Evolutionary conservation across 2,329 filamentous ascomycete genomes (phyloP).

Genomic region (Colletotrichum acutatum): DNA sequence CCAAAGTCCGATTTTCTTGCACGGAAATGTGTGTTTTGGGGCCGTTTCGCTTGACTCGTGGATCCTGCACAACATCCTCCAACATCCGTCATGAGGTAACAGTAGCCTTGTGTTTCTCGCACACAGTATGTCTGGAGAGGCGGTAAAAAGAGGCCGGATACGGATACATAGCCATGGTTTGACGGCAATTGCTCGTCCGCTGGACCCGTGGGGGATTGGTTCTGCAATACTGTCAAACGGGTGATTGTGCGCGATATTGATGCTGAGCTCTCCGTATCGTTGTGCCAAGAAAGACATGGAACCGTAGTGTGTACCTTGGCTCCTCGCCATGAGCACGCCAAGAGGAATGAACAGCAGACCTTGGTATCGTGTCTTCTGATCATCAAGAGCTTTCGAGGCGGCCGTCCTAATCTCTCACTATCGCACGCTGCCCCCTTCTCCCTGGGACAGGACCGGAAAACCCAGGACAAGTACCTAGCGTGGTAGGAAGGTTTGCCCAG

Average conservation of each 20-base stretch:
- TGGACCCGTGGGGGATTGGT: background rate
- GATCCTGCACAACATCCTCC: constrained; percentile 47
- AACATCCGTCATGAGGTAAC: constrained; percentile 19
- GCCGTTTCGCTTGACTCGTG: constrained; percentile 48
- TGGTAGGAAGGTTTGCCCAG: constrained; percentile 21
- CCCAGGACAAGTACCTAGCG: background rate
- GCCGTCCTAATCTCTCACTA: background rate
- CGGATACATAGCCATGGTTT: background rate
- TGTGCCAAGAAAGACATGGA: constrained; percentile 24
- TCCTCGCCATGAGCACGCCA: background rate
- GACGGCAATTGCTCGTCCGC: background rate
- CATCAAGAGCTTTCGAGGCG: constrained; percentile 1
- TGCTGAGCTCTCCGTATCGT: constrained; percentile 1
- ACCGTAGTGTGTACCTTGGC: constrained; percentile 18
- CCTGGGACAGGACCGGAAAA: constrained; percentile 20
- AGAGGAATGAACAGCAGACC: constrained; percentile 9
- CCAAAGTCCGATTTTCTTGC: constrained; percentile 30
- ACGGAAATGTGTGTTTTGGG: constrained; percentile 30
- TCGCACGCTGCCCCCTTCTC: background rate
- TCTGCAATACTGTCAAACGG: background rate
- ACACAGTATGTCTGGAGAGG: background rate
- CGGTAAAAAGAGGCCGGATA: background rate
- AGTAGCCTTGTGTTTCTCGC: background rate
- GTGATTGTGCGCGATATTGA: constrained; percentile 18
- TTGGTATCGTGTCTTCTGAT: constrained; percentile 17